Conservation (phyloP, 2,329 filamentous ascomycete genomes). For the Cytospora mali region DNA sequence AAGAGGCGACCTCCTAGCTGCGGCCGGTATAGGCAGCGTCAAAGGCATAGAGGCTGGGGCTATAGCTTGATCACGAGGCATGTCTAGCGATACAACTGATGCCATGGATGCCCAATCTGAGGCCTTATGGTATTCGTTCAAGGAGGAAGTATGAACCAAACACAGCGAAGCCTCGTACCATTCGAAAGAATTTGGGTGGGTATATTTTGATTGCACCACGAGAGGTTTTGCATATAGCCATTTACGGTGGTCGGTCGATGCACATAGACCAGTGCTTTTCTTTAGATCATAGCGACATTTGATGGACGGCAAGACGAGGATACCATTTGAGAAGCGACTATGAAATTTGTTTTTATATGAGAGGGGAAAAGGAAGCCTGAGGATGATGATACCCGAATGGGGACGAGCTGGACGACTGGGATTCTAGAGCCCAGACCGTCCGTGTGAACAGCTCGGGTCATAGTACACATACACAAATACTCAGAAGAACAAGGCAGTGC, state of each 20-base stretch:
- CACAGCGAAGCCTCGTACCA: background rate
- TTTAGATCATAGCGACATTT: background rate
- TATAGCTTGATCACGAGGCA: background rate
- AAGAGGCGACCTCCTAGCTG: background rate
- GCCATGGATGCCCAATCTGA: background rate
- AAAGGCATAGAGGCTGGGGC: background rate
- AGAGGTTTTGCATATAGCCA: background rate
- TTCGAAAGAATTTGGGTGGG: background rate
- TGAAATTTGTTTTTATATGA: background rate
- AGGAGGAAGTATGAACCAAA: background rate
- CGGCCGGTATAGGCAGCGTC: background rate
- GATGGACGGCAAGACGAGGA: background rate
- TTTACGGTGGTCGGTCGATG: background rate
- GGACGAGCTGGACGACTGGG: background rate
- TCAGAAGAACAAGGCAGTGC: background rate
- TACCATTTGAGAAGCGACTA: background rate
- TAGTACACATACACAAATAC: background rate
- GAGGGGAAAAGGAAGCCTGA: background rate
- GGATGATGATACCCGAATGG: background rate
- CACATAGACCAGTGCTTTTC: background rate
- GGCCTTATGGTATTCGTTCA: background rate
- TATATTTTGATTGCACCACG: background rate
- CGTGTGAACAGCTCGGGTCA: background rate
- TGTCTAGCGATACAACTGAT: background rate
- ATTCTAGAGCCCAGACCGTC: background rate